Evolutionary conservation across 345 rosid species (phyloP), one percentile per base, ranked within the genome.

Genomic region (Linum trigynum): DNA sequence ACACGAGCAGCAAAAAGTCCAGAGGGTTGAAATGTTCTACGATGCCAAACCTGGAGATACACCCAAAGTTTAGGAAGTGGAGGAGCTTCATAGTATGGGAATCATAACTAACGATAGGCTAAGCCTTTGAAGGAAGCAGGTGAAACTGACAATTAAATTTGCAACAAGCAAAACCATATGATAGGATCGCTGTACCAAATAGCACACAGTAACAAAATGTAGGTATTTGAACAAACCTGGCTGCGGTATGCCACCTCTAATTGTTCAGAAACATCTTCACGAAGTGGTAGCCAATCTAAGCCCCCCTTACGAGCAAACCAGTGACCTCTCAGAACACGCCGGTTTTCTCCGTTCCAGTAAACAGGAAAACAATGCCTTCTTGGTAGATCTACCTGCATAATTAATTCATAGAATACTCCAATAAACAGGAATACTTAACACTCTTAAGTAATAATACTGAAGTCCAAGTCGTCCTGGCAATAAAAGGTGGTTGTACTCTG

Each of bases 291-390:
- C 99, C 97, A 91, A 78, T 87, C 96, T 62, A 88, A 75, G 59
- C 96, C 92, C 66, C 97, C 99, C 77, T 88, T 90, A 64, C 87
- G 78, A 69, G 95, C 97, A 74, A 94, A 94, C 97, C 99, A 94
- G 66, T 90, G 99, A 48, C 99, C 97, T 75, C 99, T 86, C 64
- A 94, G 77, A 65, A 91, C 97, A 68, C 99, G 96, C 51, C 97
- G 81, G 60, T 88, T 94, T 74, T 94, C 97, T 69, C 97, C 99
- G 82, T 82, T 81, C 97, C 97, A 90, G 67, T 91, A 91, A 62
- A 94, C 95, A 32, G 99, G 97, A 71, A 90, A 94, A 69, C 87
- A 84, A 71, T 87, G 97, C 69, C 97, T 81, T 68, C 77, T 84
- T 57, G 72, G 78, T 75, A 94, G 75, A 82, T 94, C 97, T 63